A percentile compares a stretch with the other conserved stretches of the same genome.
Conservation (phyloP, 1,139 yeast genomes). For the Kodamaea alishanica region DNA sequence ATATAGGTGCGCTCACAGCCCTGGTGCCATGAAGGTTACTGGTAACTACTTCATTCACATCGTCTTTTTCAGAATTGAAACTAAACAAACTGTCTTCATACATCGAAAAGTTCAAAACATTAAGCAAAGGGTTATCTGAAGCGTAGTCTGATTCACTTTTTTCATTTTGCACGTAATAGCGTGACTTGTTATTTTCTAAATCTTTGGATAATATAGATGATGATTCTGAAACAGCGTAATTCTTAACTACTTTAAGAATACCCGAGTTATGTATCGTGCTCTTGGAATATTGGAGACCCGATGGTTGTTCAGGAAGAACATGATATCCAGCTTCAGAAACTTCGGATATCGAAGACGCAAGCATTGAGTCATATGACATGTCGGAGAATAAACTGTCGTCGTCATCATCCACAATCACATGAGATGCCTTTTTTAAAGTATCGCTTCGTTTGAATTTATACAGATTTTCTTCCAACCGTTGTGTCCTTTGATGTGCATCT, state of each 20-base stretch:
- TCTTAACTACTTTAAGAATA: conserved; percentile 8
- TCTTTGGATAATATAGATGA: conserved; percentile 5
- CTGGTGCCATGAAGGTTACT: too few species aligned
- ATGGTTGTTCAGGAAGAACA: neutral
- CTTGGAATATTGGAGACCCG: too few species aligned
- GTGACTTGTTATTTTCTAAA: neutral
- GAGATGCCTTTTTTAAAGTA: conserved; percentile 10
- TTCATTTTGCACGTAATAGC: neutral
- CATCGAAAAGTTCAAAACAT: conserved; percentile 2
- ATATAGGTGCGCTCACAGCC: too few species aligned
- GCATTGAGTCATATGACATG: conserved; percentile 5
- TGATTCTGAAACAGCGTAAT: conserved; percentile 2
- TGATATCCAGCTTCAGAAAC: conserved; percentile 1
- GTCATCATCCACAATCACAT: conserved; percentile 14
- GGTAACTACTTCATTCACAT: neutral
- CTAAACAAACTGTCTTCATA: conserved; percentile 12
- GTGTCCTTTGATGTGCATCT: conserved; percentile 7
- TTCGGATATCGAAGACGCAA: conserved; percentile 5
- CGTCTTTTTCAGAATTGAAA: neutral
- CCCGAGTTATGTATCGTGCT: neutral
- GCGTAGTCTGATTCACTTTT: conserved; percentile 5
- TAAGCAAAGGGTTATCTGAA: conserved; percentile 5
- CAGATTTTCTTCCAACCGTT: conserved; percentile 6
- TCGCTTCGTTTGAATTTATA: conserved; percentile 5
- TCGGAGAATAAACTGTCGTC: conserved; percentile 25